These are phyloP conservation scores for Gaeumannomyces sp. DNA, from an alignment of 2,329 filamentous ascomycete species.

Conservation along the genomic window DNA sequence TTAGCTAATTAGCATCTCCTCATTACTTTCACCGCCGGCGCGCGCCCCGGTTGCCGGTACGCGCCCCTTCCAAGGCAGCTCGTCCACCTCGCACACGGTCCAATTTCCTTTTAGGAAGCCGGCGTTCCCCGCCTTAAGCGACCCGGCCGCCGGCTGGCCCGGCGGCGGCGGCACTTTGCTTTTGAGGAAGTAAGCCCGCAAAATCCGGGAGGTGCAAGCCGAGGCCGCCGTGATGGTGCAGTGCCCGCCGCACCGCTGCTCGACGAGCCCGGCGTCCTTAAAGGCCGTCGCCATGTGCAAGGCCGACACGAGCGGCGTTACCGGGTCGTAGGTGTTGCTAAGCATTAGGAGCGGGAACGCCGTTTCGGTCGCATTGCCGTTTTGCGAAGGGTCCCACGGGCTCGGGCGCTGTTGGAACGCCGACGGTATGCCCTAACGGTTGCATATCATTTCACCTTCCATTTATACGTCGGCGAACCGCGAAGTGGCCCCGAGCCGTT, in stretches of 20 bases:
- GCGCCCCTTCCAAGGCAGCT: background rate
- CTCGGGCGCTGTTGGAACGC: too few relatives aligned
- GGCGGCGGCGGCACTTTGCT: slow-evolving; percentile 28
- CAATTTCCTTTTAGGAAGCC: background rate
- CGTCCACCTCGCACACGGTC: background rate
- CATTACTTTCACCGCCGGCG: background rate
- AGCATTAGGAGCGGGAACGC: slow-evolving; percentile 51
- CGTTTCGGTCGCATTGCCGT: slow-evolving; percentile 32
- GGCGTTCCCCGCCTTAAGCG: too few relatives aligned
- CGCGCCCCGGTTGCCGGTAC: too few relatives aligned
- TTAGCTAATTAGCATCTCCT: background rate
- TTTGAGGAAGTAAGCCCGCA: slow-evolving; percentile 29
- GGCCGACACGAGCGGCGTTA: slow-evolving; percentile 47
- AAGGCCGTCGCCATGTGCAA: slow-evolving; percentile 33
- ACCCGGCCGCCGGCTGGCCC: too few relatives aligned
- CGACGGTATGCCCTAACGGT: background rate
- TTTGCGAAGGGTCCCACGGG: slow-evolving; percentile 11
- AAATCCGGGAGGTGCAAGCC: slow-evolving; percentile 27
- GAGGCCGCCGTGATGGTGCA: slow-evolving; percentile 28
- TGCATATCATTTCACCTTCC: background rate
- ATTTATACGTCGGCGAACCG: background rate
- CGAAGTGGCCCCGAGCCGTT: background rate
- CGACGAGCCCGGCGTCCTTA: slow-evolving; percentile 29
- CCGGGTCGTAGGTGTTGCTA: slow-evolving; percentile 51
- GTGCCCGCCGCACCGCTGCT: slow-evolving; percentile 30